Percentiles rank a stretch among this genome's conserved stretches.
These are phyloP conservation scores for Persicaria tinctoria DNA, from an alignment of 148 eudicot species.

Conservation along the genomic window DNA sequence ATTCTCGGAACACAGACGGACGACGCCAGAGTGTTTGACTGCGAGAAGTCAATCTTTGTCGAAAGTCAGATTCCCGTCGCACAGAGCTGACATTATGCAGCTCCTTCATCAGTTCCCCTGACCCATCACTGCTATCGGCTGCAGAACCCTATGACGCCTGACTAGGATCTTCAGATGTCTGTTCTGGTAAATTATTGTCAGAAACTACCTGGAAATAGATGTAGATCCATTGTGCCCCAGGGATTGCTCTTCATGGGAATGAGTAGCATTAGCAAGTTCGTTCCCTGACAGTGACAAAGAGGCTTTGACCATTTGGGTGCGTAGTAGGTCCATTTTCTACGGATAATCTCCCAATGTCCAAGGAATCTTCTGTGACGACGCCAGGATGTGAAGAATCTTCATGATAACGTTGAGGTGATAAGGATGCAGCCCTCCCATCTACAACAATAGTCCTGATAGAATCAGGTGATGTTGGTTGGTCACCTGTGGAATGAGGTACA, in stretches of 20 bases:
- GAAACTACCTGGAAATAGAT: slow-evolving; percentile 41
- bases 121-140: slow-evolving; percentile 11
- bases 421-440: slow-evolving; percentile 24
- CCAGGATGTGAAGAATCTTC: slow-evolving; percentile 45
- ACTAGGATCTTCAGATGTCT: slow-evolving; percentile 26
- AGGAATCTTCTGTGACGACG: slow-evolving; percentile 34
- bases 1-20: slow-evolving; percentile 23
- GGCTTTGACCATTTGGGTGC: slow-evolving; percentile 35
- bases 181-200: slow-evolving; percentile 32
- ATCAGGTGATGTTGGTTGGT: slow-evolving; percentile 41
- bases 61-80: slow-evolving; percentile 31
- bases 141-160: slow-evolving; percentile 19
- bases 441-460: slow-evolving; percentile 27
- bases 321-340: slow-evolving; percentile 35
- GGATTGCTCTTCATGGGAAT: slow-evolving; percentile 31
- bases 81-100: slow-evolving; percentile 22
- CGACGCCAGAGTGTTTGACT: slow-evolving; percentile 41
- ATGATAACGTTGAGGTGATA: slow-evolving; percentile 37
- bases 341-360: slow-evolving; percentile 36
- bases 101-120: slow-evolving; percentile 41
- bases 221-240: slow-evolving; percentile 30
- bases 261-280: slow-evolving; percentile 25
- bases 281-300: slow-evolving; percentile 35
- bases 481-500: slow-evolving; percentile 34
- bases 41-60: slow-evolving; percentile 28